A percentile compares a stretch with the other conserved stretches of the same genome.
phyloP scores from a whole-genome alignment of 148 eudicot species.

The Arctostaphylos glauca region DNA sequence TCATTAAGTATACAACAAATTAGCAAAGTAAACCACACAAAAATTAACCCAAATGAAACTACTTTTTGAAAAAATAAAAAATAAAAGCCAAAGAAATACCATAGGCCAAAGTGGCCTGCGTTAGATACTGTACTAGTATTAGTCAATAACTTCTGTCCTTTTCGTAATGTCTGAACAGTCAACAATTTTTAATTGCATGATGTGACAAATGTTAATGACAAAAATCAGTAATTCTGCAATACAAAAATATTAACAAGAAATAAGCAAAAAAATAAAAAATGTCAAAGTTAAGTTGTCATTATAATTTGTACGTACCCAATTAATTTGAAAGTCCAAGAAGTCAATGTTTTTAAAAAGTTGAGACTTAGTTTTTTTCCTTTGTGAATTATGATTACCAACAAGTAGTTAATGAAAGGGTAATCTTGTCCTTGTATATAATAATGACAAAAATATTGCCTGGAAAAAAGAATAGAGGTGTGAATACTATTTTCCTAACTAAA shows the following conservation, averaged over 20 bases:
- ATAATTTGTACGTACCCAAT: too few species aligned
- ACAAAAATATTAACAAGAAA: background rate
- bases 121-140: background rate
- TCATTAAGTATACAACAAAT: too few species aligned
- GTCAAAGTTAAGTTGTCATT: too few species aligned
- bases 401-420: background rate
- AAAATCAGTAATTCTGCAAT: background rate
- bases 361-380: too few species aligned
- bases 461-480: background rate
- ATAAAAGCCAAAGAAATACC: too few species aligned
- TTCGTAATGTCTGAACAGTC: conserved; percentile 4
- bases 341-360: too few species aligned
- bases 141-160: background rate
- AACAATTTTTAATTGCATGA: background rate
- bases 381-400: background rate
- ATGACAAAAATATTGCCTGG: background rate
- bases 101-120: background rate
- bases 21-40: too few species aligned
- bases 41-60: too few species aligned
- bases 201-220: background rate
- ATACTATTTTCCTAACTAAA: background rate
- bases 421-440: background rate
- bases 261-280: background rate
- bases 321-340: too few species aligned
- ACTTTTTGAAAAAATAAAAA: too few species aligned